These are phyloP conservation scores for Colletotrichum simmondsii DNA, from an alignment of 2,329 filamentous ascomycete genomes.

Conservation along the genomic window DNA sequence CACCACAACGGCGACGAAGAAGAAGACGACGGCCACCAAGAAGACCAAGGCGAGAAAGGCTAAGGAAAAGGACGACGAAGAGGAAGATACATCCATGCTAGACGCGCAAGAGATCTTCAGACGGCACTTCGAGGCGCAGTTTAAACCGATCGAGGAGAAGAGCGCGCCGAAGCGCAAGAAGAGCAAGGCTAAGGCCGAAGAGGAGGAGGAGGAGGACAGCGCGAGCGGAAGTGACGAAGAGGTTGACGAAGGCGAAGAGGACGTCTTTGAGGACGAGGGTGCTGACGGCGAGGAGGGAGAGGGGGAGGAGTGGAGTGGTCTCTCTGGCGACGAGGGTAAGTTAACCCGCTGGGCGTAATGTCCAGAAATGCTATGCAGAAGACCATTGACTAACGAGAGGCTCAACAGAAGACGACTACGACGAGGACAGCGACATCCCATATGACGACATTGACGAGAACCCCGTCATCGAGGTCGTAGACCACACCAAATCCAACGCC, in stretches of 20 bases:
- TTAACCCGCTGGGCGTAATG: neutral
- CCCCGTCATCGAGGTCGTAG: constrained; percentile 67
- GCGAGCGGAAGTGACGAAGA: constrained; percentile 35
- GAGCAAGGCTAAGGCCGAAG: constrained; percentile 20
- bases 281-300: constrained; percentile 45
- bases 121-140: constrained; percentile 88
- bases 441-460: constrained; percentile 39
- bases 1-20: neutral
- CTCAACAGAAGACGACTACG: constrained; percentile 35
- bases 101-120: constrained; percentile 79
- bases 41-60: neutral
- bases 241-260: constrained; percentile 48
- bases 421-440: constrained; percentile 1
- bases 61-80: neutral
- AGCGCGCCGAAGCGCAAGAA: constrained; percentile 32
- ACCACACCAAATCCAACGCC: constrained; percentile 60
- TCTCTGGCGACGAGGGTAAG: constrained; percentile 61
- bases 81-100: constrained; percentile 53
- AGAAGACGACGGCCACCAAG: neutral
- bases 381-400: neutral
- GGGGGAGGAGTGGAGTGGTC: constrained; percentile 70
- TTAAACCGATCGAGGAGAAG: constrained; percentile 73
- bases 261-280: constrained; percentile 36
- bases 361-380: neutral
- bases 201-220: constrained; percentile 36